Base-by-base conservation (phyloP, 225 moss, liverwort and hornwort genomes). In the Bryoerythrophyllum caledonicum region DNA sequence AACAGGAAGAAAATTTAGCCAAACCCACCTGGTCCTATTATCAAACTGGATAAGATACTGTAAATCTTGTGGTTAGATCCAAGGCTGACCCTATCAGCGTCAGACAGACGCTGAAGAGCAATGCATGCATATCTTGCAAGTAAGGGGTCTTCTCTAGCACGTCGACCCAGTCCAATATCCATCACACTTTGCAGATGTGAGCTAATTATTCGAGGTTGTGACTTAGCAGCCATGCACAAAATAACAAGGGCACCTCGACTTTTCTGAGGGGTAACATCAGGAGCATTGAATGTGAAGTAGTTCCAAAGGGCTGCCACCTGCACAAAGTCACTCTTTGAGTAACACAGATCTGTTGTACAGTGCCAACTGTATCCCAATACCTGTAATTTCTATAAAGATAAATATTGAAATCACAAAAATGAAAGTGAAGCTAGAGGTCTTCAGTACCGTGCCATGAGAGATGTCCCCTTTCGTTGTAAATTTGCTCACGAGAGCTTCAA, bases 241-340 rank as follows among this genome's bases (percentile, higher is more conserved):
- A 99, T 88, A 66, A 81, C 85, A 20, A 99, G 81, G 19, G 99
- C 99, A 64, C 86, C 95, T 63, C 99, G 93, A 77, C 99, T 93
- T 78, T 83, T 90, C 71, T 91, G 93, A 65, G 91, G 85, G 34
- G 91, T 93, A 58, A 88, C 83, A 72, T 90, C 89, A 73, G 80
- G 84, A 59, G 85, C 89, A 74, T 92, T 93, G 84, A 99, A 99
- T 16, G 90, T 92, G 78, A 99, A 99, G 63, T 86, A 82, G 75
- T 99, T 88, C 99, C 99, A 99, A 74, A 99, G 82, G 10, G 93
- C 87, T 73, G 91, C 90, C 34, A 99, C 89, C 99, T 99, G 99
- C 83, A 88, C 68, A 20, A 68, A 64, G 64, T 54, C 60, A 76
- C 43, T 75, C 43, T 58, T 62, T 81, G 24, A 75, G 74, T 28